Evolutionary conservation across 2,329 filamentous ascomycete genomes (phyloP).

Genomic region (Chrysosporium keratinophilum): DNA sequence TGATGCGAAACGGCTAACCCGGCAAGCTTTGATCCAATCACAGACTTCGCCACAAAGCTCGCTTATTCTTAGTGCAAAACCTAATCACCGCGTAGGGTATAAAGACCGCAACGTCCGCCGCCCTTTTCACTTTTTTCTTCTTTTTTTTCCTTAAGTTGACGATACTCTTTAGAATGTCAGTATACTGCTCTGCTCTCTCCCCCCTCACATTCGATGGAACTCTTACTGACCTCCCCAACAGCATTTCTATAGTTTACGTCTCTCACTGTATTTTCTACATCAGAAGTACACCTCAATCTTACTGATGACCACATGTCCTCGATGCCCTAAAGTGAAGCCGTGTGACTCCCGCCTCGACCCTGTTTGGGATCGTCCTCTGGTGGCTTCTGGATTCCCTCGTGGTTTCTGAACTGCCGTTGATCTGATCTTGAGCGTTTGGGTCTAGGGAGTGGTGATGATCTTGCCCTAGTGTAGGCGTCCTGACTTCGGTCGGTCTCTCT

Average conservation of each 20-base stretch:
- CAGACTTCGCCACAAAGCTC: background rate
- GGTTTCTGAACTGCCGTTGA: slow-evolving; percentile 21
- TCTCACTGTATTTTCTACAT: slow-evolving; percentile 81
- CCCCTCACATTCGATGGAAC: slow-evolving; percentile 6
- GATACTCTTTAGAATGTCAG: slow-evolving; percentile 19
- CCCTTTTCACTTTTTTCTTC: slow-evolving; percentile 5
- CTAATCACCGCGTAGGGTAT: background rate
- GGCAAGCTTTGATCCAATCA: background rate
- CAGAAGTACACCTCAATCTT: slow-evolving; percentile 88
- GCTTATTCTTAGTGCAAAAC: slow-evolving; percentile 6
- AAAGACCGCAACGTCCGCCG: background rate
- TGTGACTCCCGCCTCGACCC: slow-evolving; percentile 40
- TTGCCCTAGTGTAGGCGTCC: slow-evolving; percentile 62
- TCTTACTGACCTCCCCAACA: slow-evolving; percentile 21
- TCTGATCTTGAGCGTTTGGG: slow-evolving; percentile 34
- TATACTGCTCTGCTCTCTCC: slow-evolving; percentile 8
- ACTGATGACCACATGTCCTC: slow-evolving; percentile 86
- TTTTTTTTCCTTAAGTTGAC: slow-evolving; percentile 15
- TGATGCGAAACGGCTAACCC: too few species aligned
- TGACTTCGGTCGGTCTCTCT: slow-evolving; percentile 64
- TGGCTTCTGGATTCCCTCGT: slow-evolving; percentile 8
- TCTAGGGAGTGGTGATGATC: slow-evolving; percentile 94
- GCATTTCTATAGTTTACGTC: slow-evolving; percentile 95
- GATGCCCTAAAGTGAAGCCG: slow-evolving; percentile 77
- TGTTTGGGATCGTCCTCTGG: slow-evolving; percentile 15